These are phyloP conservation scores for Exsudoporus frostii DNA, from an alignment of 768 basidiomycete species.

Conservation along the genomic window DNA sequence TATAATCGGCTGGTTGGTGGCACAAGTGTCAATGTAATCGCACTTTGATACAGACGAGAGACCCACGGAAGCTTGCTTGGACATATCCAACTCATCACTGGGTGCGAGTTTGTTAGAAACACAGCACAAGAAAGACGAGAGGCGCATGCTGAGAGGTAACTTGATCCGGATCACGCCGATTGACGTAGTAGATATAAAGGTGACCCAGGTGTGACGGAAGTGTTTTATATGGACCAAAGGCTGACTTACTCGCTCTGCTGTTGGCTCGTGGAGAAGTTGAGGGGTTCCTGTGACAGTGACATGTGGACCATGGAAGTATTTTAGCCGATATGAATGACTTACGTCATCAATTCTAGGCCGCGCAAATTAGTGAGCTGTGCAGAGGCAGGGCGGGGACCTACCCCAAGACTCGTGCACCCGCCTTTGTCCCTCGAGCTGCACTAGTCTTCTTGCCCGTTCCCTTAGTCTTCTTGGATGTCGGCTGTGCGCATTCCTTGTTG, in stretches of 20 bases:
- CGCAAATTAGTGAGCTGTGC: background rate
- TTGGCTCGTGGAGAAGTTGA: conserved; percentile 22
- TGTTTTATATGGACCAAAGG: conserved; percentile 19
- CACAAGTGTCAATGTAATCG: background rate
- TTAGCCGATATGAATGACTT: conserved; percentile 19
- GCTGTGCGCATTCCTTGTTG: conserved; percentile 15
- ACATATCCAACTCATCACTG: conserved; percentile 45
- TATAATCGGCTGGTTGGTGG: background rate
- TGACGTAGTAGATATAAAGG: conserved; percentile 11
- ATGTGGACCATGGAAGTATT: conserved; percentile 11
- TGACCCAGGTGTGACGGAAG: conserved; percentile 9
- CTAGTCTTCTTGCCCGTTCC: conserved; percentile 22
- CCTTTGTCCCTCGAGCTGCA: conserved; percentile 20
- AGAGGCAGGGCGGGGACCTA: conserved; percentile 2
- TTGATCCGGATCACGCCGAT: conserved; percentile 23
- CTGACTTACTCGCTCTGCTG: conserved; percentile 31
- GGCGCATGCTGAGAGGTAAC: conserved; percentile 49
- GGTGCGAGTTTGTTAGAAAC: conserved; percentile 51
- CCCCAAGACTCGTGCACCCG: conserved; percentile 7
- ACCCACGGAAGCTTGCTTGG: conserved; percentile 32
- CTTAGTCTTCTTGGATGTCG: conserved; percentile 43
- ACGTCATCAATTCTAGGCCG: conserved; percentile 32
- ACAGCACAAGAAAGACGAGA: conserved; percentile 63
- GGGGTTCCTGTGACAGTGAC: conserved; percentile 24
- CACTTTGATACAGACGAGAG: background rate